These are phyloP conservation scores for Fraxinus cuspidata DNA, from an alignment of 257 asterid genomes.

Conservation along the genomic window DNA sequence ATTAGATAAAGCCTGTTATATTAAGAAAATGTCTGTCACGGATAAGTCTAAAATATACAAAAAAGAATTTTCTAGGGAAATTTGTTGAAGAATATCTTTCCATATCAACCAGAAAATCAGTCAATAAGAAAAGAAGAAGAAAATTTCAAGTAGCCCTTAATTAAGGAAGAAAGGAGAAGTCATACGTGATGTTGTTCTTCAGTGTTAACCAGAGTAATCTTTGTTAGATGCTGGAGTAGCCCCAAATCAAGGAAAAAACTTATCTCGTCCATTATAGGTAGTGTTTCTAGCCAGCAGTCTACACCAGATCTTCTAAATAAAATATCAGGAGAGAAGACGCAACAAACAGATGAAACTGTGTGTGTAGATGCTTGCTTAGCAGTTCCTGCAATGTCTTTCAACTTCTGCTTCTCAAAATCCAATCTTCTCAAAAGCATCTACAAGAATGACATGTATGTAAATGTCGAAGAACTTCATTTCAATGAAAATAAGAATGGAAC, in stretches of 20 bases:
- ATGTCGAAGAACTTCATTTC: constrained; percentile 15
- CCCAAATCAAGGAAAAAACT: constrained; percentile 71
- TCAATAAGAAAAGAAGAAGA: background rate
- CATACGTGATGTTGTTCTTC: constrained; percentile 56
- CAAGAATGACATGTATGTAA: constrained; percentile 17
- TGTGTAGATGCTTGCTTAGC: constrained; percentile 30
- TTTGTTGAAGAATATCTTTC: background rate
- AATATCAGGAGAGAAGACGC: constrained; percentile 56
- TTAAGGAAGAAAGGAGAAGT: constrained; percentile 6
- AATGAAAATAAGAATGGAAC: constrained; percentile 10
- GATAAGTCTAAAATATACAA: background rate
- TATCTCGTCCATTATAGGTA: constrained; percentile 67
- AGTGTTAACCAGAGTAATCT: constrained; percentile 42
- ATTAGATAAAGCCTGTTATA: constrained; percentile 53
- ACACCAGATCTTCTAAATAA: constrained; percentile 53
- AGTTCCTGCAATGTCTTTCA: constrained; percentile 35
- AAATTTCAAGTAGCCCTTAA: constrained; percentile 11
- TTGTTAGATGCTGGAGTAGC: constrained; percentile 59
- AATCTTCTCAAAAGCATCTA: constrained; percentile 66
- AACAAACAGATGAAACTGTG: constrained; percentile 48
- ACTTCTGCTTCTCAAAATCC: constrained; percentile 58
- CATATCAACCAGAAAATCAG: constrained; percentile 11
- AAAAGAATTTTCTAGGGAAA: background rate
- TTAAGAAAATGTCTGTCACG: constrained; percentile 17
- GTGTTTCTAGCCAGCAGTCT: constrained; percentile 56